Base-by-base conservation (phyloP, 129 eudicot genomes). In the Flaveria linearis region DNA sequence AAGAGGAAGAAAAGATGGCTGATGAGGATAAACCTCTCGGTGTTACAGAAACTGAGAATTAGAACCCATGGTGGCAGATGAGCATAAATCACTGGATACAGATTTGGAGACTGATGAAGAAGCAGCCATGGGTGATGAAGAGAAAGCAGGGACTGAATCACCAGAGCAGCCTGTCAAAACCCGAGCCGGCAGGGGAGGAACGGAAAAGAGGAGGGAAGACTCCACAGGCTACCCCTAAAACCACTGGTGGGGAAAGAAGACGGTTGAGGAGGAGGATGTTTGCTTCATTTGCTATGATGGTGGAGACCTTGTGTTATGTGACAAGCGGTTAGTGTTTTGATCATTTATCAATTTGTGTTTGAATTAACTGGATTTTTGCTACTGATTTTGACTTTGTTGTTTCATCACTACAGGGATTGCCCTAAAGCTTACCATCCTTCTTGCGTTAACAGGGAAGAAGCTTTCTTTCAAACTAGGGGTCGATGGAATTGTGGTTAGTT, bases 231-330 rank as follows among this genome's bases (percentile, higher is more conserved):
- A 68, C 88, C 23, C 76, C 70, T 28, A 73, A 71, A 43, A 45
- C 83, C 10, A 23, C 65, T 10, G 80, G 72, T 15, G 64, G 76
- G 75, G 78, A 57, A 81, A 62, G 90, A 71, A 72, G 26, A 83
- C 69, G n/a, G 87, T 82, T 15, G 79, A 80, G 10, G 84, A 78
- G 13, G 82, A 78, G 75, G 98, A 91, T 85, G 99, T 95, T 81
- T 95, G 99, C 79, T 95, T 95, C 85, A 88, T 95, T 42, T 95
- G 99, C 82, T 90, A 87, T 63, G 99, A 95, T 77, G 99, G 99
- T 68, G 99, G 99, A 50, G 95, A 91, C 65, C 97, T 95, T 60
- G 96, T 95, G 84, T 82, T 95, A 20, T 95, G 99, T 77, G 99
- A 95, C 69, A 89, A 88, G 41, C 75, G 93, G 99, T 95, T 68